These are phyloP conservation scores for Aspergillus arachidicola DNA, from an alignment of 2,329 filamentous ascomycete genomes.

Conservation along the genomic window DNA sequence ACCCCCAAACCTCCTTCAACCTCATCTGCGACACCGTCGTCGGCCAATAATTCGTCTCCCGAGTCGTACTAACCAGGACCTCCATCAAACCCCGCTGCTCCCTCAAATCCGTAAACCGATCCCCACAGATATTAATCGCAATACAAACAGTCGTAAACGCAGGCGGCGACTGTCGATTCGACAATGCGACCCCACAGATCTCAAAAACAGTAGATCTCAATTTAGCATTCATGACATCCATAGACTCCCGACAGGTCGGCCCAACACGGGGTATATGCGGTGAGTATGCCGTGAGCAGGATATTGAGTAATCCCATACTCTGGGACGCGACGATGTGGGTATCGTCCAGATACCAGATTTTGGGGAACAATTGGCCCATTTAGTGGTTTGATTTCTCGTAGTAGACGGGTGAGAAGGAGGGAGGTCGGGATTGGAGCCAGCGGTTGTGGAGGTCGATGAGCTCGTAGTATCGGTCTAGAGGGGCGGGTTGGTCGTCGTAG, in stretches of 20 bases:
- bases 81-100: background rate
- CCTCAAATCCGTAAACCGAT: background rate
- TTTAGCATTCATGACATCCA: conserved; percentile 4
- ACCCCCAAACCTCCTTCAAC: background rate
- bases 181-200: conserved; percentile 24
- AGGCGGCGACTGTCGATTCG: conserved; percentile 22
- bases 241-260: background rate
- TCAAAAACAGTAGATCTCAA: conserved; percentile 16
- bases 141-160: conserved; percentile 14
- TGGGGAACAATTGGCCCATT: background rate
- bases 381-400: background rate
- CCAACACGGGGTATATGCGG: background rate
- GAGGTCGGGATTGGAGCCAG: background rate
- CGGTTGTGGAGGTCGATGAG: background rate
- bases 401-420: background rate
- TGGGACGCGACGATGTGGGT: background rate
- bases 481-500: background rate
- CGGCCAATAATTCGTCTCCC: background rate
- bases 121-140: background rate
- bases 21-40: background rate
- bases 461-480: background rate
- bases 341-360: background rate
- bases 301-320: background rate
- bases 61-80: background rate
- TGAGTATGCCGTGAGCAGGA: background rate